Percentiles rank a stretch among this genome's conserved stretches.
Evolutionary conservation across 768 basidiomycete species (phyloP).

Genomic region (Phanerochaete carnosa): DNA sequence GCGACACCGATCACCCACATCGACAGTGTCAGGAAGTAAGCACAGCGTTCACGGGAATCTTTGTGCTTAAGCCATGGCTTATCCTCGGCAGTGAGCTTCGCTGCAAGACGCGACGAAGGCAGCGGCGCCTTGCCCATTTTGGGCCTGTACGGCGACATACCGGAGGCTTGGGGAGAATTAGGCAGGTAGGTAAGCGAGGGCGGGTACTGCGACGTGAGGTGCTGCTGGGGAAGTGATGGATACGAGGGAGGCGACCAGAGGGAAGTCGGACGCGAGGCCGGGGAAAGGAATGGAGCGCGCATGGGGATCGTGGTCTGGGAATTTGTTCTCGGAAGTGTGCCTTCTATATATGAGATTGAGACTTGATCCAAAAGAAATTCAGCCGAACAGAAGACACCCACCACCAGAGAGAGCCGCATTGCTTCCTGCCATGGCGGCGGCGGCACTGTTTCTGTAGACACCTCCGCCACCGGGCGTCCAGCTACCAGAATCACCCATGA

Average conservation of each 20-base stretch:
- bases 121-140: slow-evolving; percentile 34
- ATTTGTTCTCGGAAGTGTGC: slow-evolving; percentile 35
- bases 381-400: slow-evolving; percentile 1
- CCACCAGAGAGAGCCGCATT: slow-evolving; percentile 12
- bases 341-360: slow-evolving; percentile 4
- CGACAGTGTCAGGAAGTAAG: slow-evolving; percentile 47
- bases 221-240: slow-evolving; percentile 13
- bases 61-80: slow-evolving; percentile 47
- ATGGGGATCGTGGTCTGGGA: slow-evolving; percentile 46
- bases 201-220: slow-evolving; percentile 18
- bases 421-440: slow-evolving; percentile 34
- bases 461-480: slow-evolving; percentile 17
- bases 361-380: not conserved
- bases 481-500: slow-evolving; percentile 31
- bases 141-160: slow-evolving; percentile 13
- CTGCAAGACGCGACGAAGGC: slow-evolving; percentile 22
- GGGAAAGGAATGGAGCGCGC: slow-evolving; percentile 67
- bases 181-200: slow-evolving; percentile 13
- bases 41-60: slow-evolving; percentile 41
- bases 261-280: slow-evolving; percentile 60
- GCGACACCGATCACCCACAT: slow-evolving; percentile 40
- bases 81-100: slow-evolving; percentile 45
- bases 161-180: slow-evolving; percentile 3
- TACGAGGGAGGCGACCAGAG: slow-evolving; percentile 61
- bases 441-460: slow-evolving; percentile 45